A percentile compares a stretch with the other conserved stretches of the same genome.
Evolutionary conservation across 352 stramenopile genomes (phyloP).

Genomic region (Pythium periplocum): DNA sequence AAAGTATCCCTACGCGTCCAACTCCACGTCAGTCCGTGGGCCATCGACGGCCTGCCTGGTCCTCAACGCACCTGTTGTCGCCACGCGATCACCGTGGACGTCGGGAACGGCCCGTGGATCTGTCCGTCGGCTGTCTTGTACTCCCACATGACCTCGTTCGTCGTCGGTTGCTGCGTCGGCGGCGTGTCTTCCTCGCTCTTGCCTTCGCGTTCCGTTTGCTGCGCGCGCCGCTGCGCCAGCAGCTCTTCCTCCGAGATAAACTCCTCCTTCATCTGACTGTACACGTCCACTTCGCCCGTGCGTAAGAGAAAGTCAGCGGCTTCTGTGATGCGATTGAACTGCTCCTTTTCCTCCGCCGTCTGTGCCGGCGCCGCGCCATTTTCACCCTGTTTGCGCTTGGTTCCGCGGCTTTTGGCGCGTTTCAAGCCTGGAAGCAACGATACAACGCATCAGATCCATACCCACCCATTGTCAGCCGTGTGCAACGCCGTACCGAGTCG

Average conservation of each 20-base stretch:
- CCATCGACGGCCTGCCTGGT: too few species aligned
- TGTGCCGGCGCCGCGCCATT: conserved; percentile 24
- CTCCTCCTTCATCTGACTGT: conserved; percentile 78
- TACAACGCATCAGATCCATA: background rate
- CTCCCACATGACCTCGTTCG: conserved; percentile 65
- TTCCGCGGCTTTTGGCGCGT: conserved; percentile 32
- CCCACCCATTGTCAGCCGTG: too few species aligned
- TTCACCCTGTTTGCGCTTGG: conserved; percentile 47
- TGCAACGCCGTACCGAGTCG: conserved; percentile 30
- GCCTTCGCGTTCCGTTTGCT: conserved; percentile 20
- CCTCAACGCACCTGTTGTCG: conserved; percentile 42
- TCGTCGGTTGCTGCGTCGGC: conserved; percentile 1
- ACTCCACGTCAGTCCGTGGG: too few species aligned
- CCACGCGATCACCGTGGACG: conserved; percentile 70
- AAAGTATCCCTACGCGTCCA: conserved; percentile 59
- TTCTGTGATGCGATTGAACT: conserved; percentile 79
- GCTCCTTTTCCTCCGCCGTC: conserved; percentile 63
- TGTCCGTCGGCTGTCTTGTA: conserved; percentile 67
- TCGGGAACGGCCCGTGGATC: conserved; percentile 73
- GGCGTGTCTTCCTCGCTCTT: conserved; percentile 41
- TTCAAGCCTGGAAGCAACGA: conserved; percentile 33
- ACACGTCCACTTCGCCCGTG: conserved; percentile 71
- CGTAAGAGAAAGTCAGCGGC: conserved; percentile 78
- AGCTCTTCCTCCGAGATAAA: conserved; percentile 64
- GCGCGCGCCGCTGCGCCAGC: conserved; percentile 28